Evolutionary conservation across 495 filamentous ascomycete genomes (phyloP).

Genomic region (Tuber aestivum): DNA sequence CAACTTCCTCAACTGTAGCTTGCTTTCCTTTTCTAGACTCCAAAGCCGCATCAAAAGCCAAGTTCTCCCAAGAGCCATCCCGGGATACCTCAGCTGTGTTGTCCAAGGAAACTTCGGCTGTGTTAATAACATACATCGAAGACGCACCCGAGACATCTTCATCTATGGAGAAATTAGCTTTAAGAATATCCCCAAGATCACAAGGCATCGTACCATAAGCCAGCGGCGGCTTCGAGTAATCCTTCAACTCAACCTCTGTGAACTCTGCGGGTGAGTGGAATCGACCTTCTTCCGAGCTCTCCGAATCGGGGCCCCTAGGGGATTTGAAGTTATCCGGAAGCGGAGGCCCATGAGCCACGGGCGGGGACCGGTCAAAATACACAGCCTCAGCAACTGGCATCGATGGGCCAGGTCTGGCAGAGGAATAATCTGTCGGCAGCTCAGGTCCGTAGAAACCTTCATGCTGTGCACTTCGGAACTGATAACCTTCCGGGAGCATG

Average conservation of each 20-base stretch:
- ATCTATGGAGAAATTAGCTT: neutral
- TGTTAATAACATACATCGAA: neutral
- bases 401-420: neutral
- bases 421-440: slow-evolving; percentile 8
- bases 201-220: neutral
- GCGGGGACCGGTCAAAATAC: neutral
- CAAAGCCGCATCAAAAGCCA: neutral
- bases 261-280: neutral
- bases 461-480: neutral
- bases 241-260: neutral
- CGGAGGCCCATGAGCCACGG: neutral
- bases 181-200: neutral
- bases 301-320: neutral
- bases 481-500: slow-evolving; percentile 3
- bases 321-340: neutral
- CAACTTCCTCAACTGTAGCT: neutral
- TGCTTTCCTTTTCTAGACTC: neutral
- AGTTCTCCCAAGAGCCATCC: neutral
- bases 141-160: neutral
- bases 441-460: slow-evolving; percentile 20
- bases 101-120: neutral
- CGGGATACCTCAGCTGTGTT: neutral
- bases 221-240: neutral
- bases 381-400: slow-evolving; percentile 1
- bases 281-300: neutral